phyloP scores from a whole-genome alignment of 2,329 filamentous ascomycete species.

The Aureobasidium sp. region DNA sequence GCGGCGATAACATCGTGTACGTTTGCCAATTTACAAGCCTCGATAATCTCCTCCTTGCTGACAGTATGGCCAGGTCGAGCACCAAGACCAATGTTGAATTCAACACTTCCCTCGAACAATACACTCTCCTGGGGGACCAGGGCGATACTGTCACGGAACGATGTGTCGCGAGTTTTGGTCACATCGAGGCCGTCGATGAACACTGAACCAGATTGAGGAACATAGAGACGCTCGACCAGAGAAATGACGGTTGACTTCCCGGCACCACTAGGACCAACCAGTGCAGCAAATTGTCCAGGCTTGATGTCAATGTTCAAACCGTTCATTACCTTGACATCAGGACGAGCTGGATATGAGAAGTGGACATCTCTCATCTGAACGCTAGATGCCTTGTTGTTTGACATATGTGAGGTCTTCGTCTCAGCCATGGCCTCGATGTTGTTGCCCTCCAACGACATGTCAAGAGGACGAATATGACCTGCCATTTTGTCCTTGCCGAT shows the following conservation, averaged over 20 bases:
- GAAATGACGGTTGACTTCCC: constrained; percentile 36
- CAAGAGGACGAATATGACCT: constrained; percentile 13
- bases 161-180: constrained; percentile 28
- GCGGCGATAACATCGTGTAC: constrained; percentile 61
- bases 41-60: constrained; percentile 54
- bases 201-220: constrained; percentile 56
- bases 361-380: constrained; percentile 53
- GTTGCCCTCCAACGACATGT: constrained; percentile 2
- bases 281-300: constrained; percentile 34
- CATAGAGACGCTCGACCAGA: constrained; percentile 47
- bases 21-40: constrained; percentile 60
- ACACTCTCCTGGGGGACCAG: constrained; percentile 44
- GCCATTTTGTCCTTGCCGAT: constrained; percentile 24
- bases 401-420: neutral
- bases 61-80: constrained; percentile 49
- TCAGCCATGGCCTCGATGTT: constrained; percentile 28
- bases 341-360: constrained; percentile 60
- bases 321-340: constrained; percentile 50
- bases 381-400: constrained; percentile 18
- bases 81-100: constrained; percentile 32
- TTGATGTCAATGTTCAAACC: constrained; percentile 25
- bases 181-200: constrained; percentile 42
- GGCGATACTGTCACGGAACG: constrained; percentile 37
- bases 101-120: constrained; percentile 39
- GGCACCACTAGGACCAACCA: constrained; percentile 36